Evolutionary conservation across 352 stramenopile genomes (phyloP), one percentile per base, ranked within the genome.

Genomic region (Pythium dissimile): DNA sequence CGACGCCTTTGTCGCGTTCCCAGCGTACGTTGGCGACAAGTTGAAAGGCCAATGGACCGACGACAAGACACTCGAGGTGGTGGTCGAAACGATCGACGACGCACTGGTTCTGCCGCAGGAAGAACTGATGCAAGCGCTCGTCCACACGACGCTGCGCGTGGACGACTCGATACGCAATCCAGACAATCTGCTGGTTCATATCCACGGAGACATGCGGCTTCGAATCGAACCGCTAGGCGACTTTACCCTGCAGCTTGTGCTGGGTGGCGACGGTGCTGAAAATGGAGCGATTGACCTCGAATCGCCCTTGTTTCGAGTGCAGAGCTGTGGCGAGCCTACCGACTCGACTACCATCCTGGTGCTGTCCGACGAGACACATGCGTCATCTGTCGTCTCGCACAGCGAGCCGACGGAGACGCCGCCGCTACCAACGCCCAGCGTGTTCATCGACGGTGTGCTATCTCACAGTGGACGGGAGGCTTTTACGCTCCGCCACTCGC

Each of bases 11-110:
- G 64, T 92, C 3, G 27, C 16, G 12, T 86, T 92, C 50, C 64
- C 72, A 8, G 62, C 71, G 31, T 86, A 90, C 55, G 50, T 92
- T 56, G 83, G 80, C 35, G 69, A 86, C 20, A 62, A 72, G 12
- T 24, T 86, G 4, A 38, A 53, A 31, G 75, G 75, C 1, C 27
- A 27, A 13, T 86, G 78, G 74, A 62, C 56, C 11, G 58, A 89
- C 41, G 71, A 67, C 16, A 67, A 59, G 16, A 62, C 76, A 8
- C 51, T 92, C 27, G 51, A 58, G 24, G 66, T 92, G 24, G 44
- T 39, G 4, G 72, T 92, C 34, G 30, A 70, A 21, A 23, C 62
- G 10, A 66, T 90, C 24, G 58, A 79, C 43, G 39, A 51, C 16
- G 42, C 58, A 1, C 55, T 58, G 46, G 61, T 83, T 16, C 72